Conservation (phyloP, 345 rosid genomes). For the Erodium maritimum region DNA sequence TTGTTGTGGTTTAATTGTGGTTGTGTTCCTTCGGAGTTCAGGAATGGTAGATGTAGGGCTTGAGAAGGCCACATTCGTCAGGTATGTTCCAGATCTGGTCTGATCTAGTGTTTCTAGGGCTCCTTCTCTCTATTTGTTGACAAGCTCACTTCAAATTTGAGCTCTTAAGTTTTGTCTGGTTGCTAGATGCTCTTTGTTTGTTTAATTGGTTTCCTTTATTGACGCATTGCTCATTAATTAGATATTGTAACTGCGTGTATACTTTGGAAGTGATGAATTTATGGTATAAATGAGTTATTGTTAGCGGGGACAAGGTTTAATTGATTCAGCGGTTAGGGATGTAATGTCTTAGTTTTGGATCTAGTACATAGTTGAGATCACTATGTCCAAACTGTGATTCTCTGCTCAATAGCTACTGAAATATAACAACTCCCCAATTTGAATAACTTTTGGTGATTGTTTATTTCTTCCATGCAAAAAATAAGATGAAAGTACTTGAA, state of each 20-base stretch:
- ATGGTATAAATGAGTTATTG: background rate
- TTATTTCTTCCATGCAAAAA: too few species aligned
- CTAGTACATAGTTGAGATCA: background rate
- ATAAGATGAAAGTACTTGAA: too few species aligned
- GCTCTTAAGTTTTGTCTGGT: background rate
- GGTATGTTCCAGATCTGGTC: slow-evolving; percentile 59
- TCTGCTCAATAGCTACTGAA: background rate
- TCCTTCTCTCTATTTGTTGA: background rate
- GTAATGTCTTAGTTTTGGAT: background rate
- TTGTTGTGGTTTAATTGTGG: slow-evolving; percentile 7
- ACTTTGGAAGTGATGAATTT: background rate
- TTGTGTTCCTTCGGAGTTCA: slow-evolving; percentile 12
- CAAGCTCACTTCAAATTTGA: background rate
- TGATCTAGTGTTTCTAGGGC: slow-evolving; percentile 38
- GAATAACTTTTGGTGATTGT: background rate
- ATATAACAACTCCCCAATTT: background rate
- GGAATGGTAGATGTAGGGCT: slow-evolving; percentile 36
- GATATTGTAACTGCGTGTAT: background rate
- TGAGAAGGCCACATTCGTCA: slow-evolving; percentile 18
- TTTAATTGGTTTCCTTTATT: background rate
- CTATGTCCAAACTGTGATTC: background rate
- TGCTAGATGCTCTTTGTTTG: background rate
- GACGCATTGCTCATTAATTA: background rate
- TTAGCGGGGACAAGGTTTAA: background rate
- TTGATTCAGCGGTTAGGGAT: background rate